phyloP scores from a whole-genome alignment of 805 yeast genomes.

The Starmerella stellata region DNA sequence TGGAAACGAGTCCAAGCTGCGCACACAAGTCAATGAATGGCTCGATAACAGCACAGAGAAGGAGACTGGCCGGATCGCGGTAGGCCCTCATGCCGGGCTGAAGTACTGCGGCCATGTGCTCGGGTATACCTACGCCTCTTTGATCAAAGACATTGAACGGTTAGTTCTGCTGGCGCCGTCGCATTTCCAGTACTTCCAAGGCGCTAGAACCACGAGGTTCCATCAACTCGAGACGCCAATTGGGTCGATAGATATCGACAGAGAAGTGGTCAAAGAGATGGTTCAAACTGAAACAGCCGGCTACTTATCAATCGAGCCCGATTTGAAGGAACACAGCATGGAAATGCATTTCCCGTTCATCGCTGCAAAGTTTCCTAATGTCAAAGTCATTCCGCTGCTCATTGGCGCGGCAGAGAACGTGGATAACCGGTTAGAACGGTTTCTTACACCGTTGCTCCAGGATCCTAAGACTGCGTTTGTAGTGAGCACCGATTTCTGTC shows the following conservation, averaged over 20 bases:
- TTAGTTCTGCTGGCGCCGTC: slow-evolving; percentile 83
- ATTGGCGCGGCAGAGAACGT: slow-evolving; percentile 41
- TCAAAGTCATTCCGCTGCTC: slow-evolving; percentile 55
- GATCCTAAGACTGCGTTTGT: slow-evolving; percentile 49
- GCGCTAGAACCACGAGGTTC: slow-evolving; percentile 38
- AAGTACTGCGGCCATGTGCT: slow-evolving; percentile 60
- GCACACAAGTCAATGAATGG: slow-evolving; percentile 33
- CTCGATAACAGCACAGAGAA: slow-evolving; percentile 17
- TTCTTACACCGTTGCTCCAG: slow-evolving; percentile 30
- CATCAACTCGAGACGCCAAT: slow-evolving; percentile 61
- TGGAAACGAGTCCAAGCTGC: slow-evolving; percentile 28
- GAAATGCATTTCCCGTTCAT: slow-evolving; percentile 86
- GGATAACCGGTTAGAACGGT: background rate
- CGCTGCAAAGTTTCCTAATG: slow-evolving; percentile 25
- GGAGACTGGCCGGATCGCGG: slow-evolving; percentile 22
- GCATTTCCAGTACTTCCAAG: slow-evolving; percentile 66
- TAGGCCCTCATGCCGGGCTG: slow-evolving; percentile 83
- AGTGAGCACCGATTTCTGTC: slow-evolving; percentile 83
- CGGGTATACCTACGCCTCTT: slow-evolving; percentile 54
- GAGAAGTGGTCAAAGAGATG: slow-evolving; percentile 17
- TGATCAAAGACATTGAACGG: slow-evolving; percentile 44
- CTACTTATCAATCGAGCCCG: slow-evolving; percentile 30
- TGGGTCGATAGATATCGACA: slow-evolving; percentile 57
- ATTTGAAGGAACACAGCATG: slow-evolving; percentile 76
- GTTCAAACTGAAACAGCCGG: slow-evolving; percentile 6